Base-by-base conservation (phyloP, 179 eudicot genomes). In the Spinacia oleracea region DNA sequence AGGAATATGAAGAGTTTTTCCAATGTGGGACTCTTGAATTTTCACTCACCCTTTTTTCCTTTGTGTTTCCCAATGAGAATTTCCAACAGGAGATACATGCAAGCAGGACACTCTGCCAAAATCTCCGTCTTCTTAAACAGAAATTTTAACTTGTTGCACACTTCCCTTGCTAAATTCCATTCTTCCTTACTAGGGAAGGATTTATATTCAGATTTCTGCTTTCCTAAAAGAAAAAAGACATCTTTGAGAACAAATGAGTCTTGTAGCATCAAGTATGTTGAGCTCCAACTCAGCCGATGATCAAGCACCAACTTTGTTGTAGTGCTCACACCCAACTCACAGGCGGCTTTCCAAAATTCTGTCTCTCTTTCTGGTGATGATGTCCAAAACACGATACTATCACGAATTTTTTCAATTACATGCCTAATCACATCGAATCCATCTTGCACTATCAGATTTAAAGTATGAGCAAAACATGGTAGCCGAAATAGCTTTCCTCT, bases 131-230 rank as follows among this genome's bases (percentile, higher is more conserved):
- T 0, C 1, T 27, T 20, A 62, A 29, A 62, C 0, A 62, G 38
- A 18, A 29, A 62, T 31, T 62, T 38, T 35, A 62, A 62, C 67
- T 20, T 62, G 38, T 29, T 31, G 51, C n/a, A 60, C 10, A 71
- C 51, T 78, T 59, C 80, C 63, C 32, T n/a, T 8, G 43, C 62
- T 42, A 78, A 31, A 56, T 46, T 46, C 70, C 81, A 78, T 58
- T 78, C 81, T 60, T 70, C 75, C 75, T 70, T 74, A 78, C 68
- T 70, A 29, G 80, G 80, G 32, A 18, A 40, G 29, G 76, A 12
- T 45, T 70, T 65, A 11, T n/a, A n/a, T n/a, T n/a, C n/a, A n/a
- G n/a, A n/a, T n/a, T n/a, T n/a, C n/a, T 51, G 38, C 48, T 70
- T 18, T 21, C 48, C 45, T 38, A 78, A 12, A 23, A 70, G 70